Base-by-base conservation (phyloP, 129 eudicot species). In the Tagetes patula region DNA sequence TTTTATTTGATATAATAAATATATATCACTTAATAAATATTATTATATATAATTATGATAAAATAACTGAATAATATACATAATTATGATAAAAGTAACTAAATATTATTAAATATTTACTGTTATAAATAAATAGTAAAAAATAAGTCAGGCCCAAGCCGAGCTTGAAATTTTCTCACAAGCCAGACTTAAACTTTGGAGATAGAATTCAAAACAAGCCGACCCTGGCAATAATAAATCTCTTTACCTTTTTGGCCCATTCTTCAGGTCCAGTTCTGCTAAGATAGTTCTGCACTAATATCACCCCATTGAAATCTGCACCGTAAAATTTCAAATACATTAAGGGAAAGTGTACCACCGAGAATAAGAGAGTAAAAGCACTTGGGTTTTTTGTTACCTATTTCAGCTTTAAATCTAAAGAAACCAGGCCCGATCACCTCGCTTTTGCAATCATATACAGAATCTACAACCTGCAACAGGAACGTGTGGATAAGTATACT, bases 351-450 rank as follows among this genome's bases (percentile, higher is more conserved):
- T 62, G 38, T 38, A 45, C n/a, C 41, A 40, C 42, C 14, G 5
- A 75, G 14, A 65, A 53, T 27, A 37, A 49, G 7, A 8, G 2
- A 33, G 9, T 5, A 59, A 55, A 58, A 47, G 61, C 30, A 33
- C 14, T 12, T 36, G 39, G 20, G 6, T 6, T 2, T 61, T 39
- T 45, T 7, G 32, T 82, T 79, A 91, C 98, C 98, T 84, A 94
- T 94, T 77, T 94, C 98, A 36, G 96, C 98, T 84, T 94, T 94
- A 74, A 94, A 94, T 84, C 98, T 83, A 55, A 94, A 94, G 80
- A 88, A 90, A 38, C 98, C 98, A 72, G 98, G 98, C 65, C 98
- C 98, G 64, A 94, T 94, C 72, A 94, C 98, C 86, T 94, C 98
- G 20, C 98, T 94, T 85, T 94, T 94, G 85, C 96, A 87, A 80